Percentiles rank a stretch among this genome's conserved stretches.
Conservation (phyloP, 2,329 filamentous ascomycete genomes). For the Beauveria medogensis region DNA sequence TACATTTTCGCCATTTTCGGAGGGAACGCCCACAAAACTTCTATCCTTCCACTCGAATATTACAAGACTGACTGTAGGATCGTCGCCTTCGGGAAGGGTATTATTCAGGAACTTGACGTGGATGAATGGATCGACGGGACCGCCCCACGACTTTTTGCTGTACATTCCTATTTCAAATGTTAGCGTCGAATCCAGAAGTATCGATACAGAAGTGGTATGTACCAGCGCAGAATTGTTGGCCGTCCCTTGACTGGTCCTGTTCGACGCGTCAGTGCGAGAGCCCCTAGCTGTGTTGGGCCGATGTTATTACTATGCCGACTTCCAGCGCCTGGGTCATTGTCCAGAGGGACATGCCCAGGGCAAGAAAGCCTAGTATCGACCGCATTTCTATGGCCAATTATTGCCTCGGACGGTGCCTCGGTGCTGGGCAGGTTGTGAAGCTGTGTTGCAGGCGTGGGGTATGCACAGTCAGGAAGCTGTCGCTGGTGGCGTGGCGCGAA, state of each 20-base stretch:
- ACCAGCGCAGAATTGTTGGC: constrained; percentile 72
- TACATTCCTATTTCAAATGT: constrained; percentile 67
- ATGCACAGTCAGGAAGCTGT: neutral
- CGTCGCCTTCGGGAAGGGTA: constrained; percentile 47
- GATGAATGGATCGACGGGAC: constrained; percentile 82
- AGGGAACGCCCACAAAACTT: constrained; percentile 63
- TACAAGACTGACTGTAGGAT: constrained; percentile 73
- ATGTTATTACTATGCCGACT: constrained; percentile 42
- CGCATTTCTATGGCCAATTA: constrained; percentile 37
- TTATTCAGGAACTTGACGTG: constrained; percentile 65
- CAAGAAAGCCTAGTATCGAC: constrained; percentile 41
- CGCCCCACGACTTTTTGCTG: constrained; percentile 80
- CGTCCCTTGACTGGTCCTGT: constrained; percentile 67
- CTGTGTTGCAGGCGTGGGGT: constrained; percentile 6
- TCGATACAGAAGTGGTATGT: constrained; percentile 8
- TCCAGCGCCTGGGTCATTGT: constrained; percentile 46
- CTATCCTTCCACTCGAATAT: constrained; percentile 94
- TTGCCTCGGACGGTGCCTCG: neutral
- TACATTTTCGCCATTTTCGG: constrained; percentile 47
- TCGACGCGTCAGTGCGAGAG: neutral
- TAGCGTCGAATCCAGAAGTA: neutral
- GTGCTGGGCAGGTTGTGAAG: neutral
- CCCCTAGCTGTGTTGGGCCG: neutral
- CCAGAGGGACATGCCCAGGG: constrained; percentile 47
- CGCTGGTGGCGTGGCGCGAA: neutral